Percentiles rank a stretch among this genome's conserved stretches.
Evolutionary conservation across 208 protist genomes (phyloP).

Genomic region (Kentomonas sorsogonicus): DNA sequence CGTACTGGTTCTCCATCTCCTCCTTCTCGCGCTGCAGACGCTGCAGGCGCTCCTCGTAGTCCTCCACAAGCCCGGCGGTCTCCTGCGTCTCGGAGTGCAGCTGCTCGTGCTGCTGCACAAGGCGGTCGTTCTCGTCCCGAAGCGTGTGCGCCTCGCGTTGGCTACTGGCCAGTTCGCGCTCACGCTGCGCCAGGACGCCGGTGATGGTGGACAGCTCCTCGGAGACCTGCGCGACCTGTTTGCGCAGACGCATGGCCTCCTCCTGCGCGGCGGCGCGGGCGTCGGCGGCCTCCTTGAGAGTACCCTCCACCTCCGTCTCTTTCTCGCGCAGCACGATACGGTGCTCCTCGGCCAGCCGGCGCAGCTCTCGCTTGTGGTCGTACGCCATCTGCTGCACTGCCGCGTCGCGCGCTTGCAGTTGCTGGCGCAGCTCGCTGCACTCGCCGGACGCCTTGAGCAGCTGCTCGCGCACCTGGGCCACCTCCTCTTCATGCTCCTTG

Average conservation of each 20-base stretch:
- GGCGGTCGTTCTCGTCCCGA: conserved; percentile 20
- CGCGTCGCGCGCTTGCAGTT: too few relatives aligned
- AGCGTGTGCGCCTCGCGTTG: conserved; percentile 34
- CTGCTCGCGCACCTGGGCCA: conserved; percentile 3
- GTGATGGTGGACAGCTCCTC: conserved; percentile 66
- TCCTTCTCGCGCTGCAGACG: conserved; percentile 55
- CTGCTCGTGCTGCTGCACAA: conserved; percentile 57
- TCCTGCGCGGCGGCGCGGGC: conserved; percentile 57
- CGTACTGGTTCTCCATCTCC: conserved; percentile 49
- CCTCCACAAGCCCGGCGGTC: conserved; percentile 27
- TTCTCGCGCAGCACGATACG: conserved; percentile 60
- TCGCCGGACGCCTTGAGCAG: too few relatives aligned
- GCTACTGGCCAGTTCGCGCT: conserved; percentile 38
- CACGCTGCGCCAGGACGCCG: conserved; percentile 58
- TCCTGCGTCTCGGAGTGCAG: conserved; percentile 43
- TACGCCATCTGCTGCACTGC: conserved; percentile 22
- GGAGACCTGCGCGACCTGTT: conserved; percentile 53
- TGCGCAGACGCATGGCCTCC: conserved; percentile 62
- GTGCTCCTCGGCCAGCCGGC: conserved; percentile 63
- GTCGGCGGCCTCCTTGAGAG: conserved; percentile 60
- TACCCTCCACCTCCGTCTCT: conserved; percentile 57
- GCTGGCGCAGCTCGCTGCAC: too few relatives aligned
- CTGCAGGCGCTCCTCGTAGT: conserved; percentile 45
- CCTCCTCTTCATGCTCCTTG: conserved; percentile 54
- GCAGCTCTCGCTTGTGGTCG: conserved; percentile 56